Evolutionary conservation across 164 flowering plant species (phyloP).

Genomic region (Kalanchoe fedtschenkoi): DNA sequence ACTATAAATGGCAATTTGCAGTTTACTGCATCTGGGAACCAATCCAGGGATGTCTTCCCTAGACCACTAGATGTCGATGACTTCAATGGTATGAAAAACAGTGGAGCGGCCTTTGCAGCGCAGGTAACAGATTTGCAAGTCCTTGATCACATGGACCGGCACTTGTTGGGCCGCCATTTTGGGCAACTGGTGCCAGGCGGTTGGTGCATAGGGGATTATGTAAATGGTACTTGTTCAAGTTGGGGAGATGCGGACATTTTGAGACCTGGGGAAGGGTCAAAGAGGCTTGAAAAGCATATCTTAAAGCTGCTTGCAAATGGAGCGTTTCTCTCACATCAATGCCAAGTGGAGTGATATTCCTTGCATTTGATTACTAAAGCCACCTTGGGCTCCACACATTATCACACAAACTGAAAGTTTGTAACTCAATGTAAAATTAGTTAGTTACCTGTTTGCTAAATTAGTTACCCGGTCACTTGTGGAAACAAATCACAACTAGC

Average conservation of each 20-base stretch:
- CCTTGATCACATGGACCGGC: conserved; percentile 72
- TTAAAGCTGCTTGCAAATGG: conserved; percentile 42
- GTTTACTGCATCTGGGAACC: conserved; percentile 28
- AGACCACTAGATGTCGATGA: conserved; percentile 33
- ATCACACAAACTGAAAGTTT: background rate
- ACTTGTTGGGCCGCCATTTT: conserved; percentile 36
- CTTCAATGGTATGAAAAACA: conserved; percentile 39
- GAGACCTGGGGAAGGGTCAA: conserved; percentile 75
- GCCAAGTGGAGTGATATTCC: conserved; percentile 34
- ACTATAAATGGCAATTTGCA: conserved; percentile 56
- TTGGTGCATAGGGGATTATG: conserved; percentile 74
- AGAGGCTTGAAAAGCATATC: conserved; percentile 50
- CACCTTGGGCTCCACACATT: background rate
- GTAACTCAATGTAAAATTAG: background rate
- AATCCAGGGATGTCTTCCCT: conserved; percentile 17
- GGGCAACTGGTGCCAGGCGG: conserved; percentile 75
- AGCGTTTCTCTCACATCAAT: conserved; percentile 34
- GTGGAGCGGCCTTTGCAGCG: conserved; percentile 82
- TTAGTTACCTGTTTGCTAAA: background rate
- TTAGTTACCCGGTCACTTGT: background rate
- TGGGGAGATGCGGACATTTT: conserved; percentile 81
- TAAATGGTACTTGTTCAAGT: conserved; percentile 33
- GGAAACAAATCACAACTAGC: background rate
- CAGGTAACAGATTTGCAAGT: conserved; percentile 41
- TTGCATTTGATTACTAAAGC: background rate